Base-by-base conservation (phyloP, 768 basidiomycete genomes). In the Lactarius sp. region DNA sequence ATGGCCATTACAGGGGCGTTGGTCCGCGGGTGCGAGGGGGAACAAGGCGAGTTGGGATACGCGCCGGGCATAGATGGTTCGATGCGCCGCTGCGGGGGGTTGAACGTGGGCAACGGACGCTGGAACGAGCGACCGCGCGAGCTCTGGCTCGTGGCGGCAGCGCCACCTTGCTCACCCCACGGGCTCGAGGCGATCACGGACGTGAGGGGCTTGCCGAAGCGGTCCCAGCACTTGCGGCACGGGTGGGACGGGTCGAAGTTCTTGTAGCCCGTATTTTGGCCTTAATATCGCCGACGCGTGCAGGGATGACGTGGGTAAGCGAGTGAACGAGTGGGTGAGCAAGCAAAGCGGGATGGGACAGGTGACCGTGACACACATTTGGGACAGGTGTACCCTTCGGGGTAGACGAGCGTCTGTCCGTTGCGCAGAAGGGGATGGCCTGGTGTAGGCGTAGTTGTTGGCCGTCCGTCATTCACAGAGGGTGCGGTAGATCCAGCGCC, bases 191-290 rank as follows among this genome's bases (percentile, higher is more conserved):
- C 76, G 16, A 91, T 73, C 5, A 87, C 81, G 3, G 87, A 87
- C 0, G 77, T 70, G 72, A 85, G 92, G 0, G 80, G 77, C 66
- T 81, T 84, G 0, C 80, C 79, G 73, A 86, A 86, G 67, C 84
- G 85, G 6, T 79, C 75, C 91, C 90, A 93, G 75, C 92, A 93
- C 60, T 81, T 82, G 62, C 78, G 77, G 70, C 91, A 92, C 6
- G 90, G 87, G 60, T 83, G 76, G 1, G 77, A 71, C 0, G 88
- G 87, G 71, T 92, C 88, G 42, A 75, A 76, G 61, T 80, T 77
- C 72, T 89, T 90, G 75, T 85, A 92, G 2, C 91, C 90, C 0
- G 81, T 83, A 71, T 93, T 92, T 44, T 77, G 76, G 68, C 90
- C 90, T 92, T 62, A 10, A 49, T 49, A 18, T 44, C 62, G 52